These are phyloP conservation scores for Irpex sp. DNA, from an alignment of 1,284 basidiomycete species.

Conservation along the genomic window DNA sequence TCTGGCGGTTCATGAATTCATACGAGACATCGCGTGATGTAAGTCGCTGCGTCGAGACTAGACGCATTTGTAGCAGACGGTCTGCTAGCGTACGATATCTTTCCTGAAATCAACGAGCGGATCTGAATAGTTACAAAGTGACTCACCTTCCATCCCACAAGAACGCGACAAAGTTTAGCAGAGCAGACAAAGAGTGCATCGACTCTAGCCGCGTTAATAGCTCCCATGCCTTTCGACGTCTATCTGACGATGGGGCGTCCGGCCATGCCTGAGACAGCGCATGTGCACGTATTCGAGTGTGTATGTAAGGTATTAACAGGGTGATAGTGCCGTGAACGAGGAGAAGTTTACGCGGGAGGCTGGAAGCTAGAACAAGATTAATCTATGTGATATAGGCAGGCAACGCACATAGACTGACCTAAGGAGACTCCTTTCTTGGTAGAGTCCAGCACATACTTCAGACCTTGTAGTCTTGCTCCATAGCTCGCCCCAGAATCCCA, in stretches of 20 bases:
- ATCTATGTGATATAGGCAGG: background rate
- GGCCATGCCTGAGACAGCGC: conserved; percentile 88
- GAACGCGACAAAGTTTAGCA: conserved; percentile 82
- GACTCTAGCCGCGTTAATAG: conserved; percentile 68
- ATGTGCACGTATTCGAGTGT: conserved; percentile 68
- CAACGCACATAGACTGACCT: conserved; percentile 3
- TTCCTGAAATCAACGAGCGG: conserved; percentile 34
- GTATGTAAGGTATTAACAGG: conserved; percentile 76
- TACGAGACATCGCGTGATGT: conserved; percentile 89
- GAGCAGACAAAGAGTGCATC: conserved; percentile 51
- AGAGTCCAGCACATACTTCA: conserved; percentile 49
- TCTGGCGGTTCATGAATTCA: conserved; percentile 98
- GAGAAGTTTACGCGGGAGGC: conserved; percentile 57
- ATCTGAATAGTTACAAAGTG: background rate
- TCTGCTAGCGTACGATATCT: conserved; percentile 89
- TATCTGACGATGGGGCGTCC: conserved; percentile 78
- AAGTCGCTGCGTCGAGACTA: conserved; percentile 72
- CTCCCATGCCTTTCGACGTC: conserved; percentile 75
- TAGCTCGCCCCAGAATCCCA: conserved; percentile 85
- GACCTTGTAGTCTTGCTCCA: conserved; percentile 88
- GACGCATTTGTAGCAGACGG: conserved; percentile 74
- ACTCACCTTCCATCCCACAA: conserved; percentile 82
- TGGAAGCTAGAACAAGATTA: conserved; percentile 33
- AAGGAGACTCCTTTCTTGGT: background rate
- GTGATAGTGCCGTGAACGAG: conserved; percentile 73